Evolutionary conservation across 1,139 yeast species (phyloP).

Genomic region (Nakaseomyces glabratus): DNA sequence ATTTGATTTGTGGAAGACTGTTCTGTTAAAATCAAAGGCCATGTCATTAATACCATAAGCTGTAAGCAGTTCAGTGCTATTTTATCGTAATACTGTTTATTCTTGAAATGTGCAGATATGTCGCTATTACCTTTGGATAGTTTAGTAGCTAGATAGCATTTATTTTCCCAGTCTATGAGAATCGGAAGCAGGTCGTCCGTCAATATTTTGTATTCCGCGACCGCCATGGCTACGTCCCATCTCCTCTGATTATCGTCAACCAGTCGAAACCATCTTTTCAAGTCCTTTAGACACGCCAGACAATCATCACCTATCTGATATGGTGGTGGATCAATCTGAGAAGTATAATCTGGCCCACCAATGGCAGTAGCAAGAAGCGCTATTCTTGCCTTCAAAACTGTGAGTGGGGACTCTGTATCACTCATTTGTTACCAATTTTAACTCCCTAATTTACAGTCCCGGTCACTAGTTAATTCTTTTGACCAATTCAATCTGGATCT

Average conservation of each 20-base stretch:
- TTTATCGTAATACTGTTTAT: slow-evolving; percentile 41
- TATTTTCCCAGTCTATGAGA: slow-evolving; percentile 63
- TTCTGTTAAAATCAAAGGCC: slow-evolving; percentile 65
- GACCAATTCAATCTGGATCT: too few relatives aligned
- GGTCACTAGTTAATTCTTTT: too few relatives aligned
- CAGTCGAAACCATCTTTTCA: slow-evolving; percentile 76
- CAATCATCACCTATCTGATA: slow-evolving; percentile 90
- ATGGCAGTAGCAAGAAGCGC: slow-evolving; percentile 31
- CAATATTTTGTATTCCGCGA: slow-evolving; percentile 72
- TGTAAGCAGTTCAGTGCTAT: slow-evolving; percentile 68
- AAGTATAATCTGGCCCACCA: slow-evolving; percentile 34
- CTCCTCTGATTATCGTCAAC: slow-evolving; percentile 66
- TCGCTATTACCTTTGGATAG: slow-evolving; percentile 27
- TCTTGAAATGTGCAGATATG: slow-evolving; percentile 11
- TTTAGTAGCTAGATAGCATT: slow-evolving; percentile 27
- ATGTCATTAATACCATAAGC: slow-evolving; percentile 71
- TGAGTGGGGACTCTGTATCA: slow-evolving; percentile 10
- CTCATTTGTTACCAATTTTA: slow-evolving; percentile 2
- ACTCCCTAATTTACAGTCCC: too few relatives aligned
- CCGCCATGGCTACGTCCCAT: slow-evolving; percentile 80
- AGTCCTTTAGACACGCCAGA: slow-evolving; percentile 75
- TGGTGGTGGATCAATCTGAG: slow-evolving; percentile 38
- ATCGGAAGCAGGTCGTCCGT: slow-evolving; percentile 67
- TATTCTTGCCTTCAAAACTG: slow-evolving; percentile 28
- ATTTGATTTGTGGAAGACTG: slow-evolving; percentile 45